These are phyloP conservation scores for Darksidea phi DNA, from an alignment of 495 filamentous ascomycete genomes.

Conservation along the genomic window DNA sequence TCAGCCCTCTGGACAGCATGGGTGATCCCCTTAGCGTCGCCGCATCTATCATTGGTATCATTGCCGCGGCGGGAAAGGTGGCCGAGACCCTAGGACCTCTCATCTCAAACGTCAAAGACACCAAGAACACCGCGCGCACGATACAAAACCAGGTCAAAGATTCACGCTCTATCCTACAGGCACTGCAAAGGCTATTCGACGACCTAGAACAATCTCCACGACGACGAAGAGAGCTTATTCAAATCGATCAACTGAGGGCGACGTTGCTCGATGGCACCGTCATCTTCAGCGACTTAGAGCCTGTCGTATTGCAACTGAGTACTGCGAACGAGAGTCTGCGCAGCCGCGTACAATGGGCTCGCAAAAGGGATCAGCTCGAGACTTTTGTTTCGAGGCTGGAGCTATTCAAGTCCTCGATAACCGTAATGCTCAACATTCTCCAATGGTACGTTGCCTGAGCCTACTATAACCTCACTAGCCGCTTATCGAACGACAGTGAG, in stretches of 20 bases:
- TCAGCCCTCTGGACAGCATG: no score
- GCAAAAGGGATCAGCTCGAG: background rate
- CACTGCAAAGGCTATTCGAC: background rate
- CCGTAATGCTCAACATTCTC: constrained; percentile 15
- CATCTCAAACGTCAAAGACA: constrained; percentile 1
- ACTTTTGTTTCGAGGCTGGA: background rate
- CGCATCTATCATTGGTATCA: constrained; percentile 17
- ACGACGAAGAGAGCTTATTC: constrained; percentile 1
- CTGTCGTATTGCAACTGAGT: constrained; percentile 7
- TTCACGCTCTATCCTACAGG: background rate
- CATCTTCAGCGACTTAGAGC: constrained; percentile 5
- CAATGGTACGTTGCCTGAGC: constrained; percentile 17
- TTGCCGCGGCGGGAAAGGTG: constrained; percentile 11
- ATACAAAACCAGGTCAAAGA: constrained; percentile 2
- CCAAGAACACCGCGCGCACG: background rate
- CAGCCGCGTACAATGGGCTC: constrained; percentile 2
- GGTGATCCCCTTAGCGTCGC: constrained; percentile 16
- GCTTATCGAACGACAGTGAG: no score
- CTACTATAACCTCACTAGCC: no score
- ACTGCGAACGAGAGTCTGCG: background rate
- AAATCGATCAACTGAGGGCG: constrained; percentile 9
- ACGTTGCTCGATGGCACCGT: constrained; percentile 6
- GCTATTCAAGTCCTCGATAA: constrained; percentile 3
- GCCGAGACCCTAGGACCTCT: constrained; percentile 4
- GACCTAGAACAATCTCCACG: background rate